phyloP scores from a whole-genome alignment of 768 basidiomycete species.

The Butyriboletus loyo region DNA sequence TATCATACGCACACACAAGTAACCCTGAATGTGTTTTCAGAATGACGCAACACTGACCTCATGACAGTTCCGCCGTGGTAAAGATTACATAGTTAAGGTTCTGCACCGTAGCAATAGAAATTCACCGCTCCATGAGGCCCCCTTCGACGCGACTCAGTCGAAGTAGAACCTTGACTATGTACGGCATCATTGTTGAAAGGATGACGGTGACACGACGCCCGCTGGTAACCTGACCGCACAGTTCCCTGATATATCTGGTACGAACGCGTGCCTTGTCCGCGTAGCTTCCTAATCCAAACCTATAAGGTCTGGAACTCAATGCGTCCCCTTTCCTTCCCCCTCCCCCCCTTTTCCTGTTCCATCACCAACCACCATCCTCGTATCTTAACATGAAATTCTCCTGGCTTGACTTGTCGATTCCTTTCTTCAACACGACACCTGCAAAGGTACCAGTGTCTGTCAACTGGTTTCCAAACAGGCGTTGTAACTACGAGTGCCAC shows the following conservation, averaged over 20 bases:
- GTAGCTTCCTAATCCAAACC: neutral
- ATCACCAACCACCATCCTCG: neutral
- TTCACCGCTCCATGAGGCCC: neutral
- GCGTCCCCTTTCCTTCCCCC: neutral
- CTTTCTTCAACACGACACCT: conserved; percentile 12
- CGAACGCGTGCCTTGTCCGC: neutral
- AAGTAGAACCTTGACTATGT: neutral
- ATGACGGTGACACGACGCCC: neutral
- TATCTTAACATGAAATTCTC: conserved; percentile 7
- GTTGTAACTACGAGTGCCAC: conserved; percentile 37
- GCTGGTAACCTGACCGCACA: too few species aligned
- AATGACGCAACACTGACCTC: neutral
- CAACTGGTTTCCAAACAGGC: conserved; percentile 27
- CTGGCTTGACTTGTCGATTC: conserved; percentile 18
- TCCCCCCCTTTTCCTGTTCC: neutral
- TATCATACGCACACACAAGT: neutral
- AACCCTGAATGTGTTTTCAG: neutral
- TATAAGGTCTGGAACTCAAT: neutral
- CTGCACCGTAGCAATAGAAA: neutral
- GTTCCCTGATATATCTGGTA: neutral
- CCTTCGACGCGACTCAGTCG: neutral
- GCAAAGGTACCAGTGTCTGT: conserved; percentile 21
- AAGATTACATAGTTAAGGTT: neutral
- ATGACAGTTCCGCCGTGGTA: neutral
- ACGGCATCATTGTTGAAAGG: neutral